Percentiles rank a stretch among this genome's conserved stretches.
These are phyloP conservation scores for Lipomyces mesembrius DNA, from an alignment of 805 yeast species.

Conservation along the genomic window DNA sequence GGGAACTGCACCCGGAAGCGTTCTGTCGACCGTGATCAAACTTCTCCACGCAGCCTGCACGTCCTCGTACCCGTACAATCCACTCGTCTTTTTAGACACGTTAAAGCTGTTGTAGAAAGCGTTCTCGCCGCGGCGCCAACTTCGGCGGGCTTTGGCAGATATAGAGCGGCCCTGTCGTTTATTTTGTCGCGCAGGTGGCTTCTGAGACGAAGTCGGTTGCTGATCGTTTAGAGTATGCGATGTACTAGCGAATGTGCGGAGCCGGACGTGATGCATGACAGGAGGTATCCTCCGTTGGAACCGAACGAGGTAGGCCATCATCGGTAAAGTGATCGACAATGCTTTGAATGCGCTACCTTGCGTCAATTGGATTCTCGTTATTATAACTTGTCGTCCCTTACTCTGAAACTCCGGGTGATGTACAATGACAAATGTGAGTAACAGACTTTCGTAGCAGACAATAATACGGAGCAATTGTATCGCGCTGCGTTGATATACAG, in stretches of 20 bases:
- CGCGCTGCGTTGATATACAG: too few relatives aligned
- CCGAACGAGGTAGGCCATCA: background rate
- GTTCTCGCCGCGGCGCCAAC: background rate
- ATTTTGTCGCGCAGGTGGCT: background rate
- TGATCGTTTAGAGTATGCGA: background rate
- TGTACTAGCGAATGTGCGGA: background rate
- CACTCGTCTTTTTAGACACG: background rate
- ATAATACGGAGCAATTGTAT: too few relatives aligned
- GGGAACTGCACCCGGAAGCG: background rate
- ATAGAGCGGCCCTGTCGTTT: background rate
- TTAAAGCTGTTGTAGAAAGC: background rate
- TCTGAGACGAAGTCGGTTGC: background rate
- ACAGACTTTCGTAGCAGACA: too few relatives aligned
- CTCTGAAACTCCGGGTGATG: too few relatives aligned
- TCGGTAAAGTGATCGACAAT: too few relatives aligned
- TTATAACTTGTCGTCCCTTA: too few relatives aligned
- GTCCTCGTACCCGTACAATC: background rate
- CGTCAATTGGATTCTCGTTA: too few relatives aligned
- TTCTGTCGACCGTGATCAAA: background rate
- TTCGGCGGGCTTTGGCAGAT: background rate
- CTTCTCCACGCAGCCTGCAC: slow-evolving; percentile 1
- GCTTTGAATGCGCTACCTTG: too few relatives aligned
- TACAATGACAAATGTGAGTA: too few relatives aligned
- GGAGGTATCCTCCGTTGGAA: background rate
- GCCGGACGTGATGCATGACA: background rate